A percentile compares a stretch with the other conserved stretches of the same genome.
These are phyloP conservation scores for Ambrosia artemisiifolia DNA, from an alignment of 129 eudicot species.

Conservation along the genomic window DNA sequence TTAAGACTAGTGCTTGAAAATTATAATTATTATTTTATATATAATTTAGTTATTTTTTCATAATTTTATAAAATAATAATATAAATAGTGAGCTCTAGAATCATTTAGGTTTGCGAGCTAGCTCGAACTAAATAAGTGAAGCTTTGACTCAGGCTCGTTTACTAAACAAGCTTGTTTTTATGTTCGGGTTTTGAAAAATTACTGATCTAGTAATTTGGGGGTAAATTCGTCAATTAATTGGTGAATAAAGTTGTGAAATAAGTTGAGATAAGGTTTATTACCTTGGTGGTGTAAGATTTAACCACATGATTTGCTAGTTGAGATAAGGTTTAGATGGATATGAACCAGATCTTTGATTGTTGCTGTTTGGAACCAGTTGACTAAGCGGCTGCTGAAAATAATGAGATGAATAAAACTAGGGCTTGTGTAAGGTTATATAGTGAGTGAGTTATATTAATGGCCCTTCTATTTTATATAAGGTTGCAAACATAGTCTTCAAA, in stretches of 20 bases:
- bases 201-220: too few species aligned
- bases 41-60: too few species aligned
- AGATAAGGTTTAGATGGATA: not conserved
- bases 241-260: not conserved
- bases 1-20: too few species aligned
- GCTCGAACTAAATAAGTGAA: too few species aligned
- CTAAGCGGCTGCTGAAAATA: not conserved
- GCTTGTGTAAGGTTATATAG: not conserved
- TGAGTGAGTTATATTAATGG: not conserved
- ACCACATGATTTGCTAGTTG: not conserved
- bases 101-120: too few species aligned
- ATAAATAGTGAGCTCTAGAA: too few species aligned
- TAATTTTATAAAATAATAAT: too few species aligned
- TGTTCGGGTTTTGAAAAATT: too few species aligned
- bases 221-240: not conserved
- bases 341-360: not conserved
- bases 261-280: not conserved
- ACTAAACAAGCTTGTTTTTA: too few species aligned
- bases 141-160: too few species aligned
- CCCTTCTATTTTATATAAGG: not conserved
- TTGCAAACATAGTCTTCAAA: not conserved
- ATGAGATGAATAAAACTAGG: not conserved
- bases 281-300: not conserved
- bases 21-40: too few species aligned
- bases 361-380: not conserved